Base-by-base conservation (phyloP, 768 basidiomycete species). In the Nevesoporus exiguus region DNA sequence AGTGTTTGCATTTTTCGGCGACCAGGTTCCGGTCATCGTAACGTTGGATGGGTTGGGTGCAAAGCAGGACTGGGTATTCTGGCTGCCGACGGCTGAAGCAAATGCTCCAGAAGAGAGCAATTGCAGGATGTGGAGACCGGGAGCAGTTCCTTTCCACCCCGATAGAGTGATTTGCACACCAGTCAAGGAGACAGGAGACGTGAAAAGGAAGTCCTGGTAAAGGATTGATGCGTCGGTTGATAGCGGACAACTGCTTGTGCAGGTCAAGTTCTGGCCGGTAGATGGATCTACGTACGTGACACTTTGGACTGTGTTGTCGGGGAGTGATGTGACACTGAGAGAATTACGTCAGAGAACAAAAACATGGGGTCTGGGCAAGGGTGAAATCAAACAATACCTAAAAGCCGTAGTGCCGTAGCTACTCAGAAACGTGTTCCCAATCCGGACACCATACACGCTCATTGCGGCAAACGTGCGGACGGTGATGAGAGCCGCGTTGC, bases 141-240 rank as follows among this genome's bases (percentile, higher is more conserved):
- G 81, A 8, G 84, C 81, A 9, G 76, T 71, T 34, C 94, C 96
- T 42, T 74, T 79, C 80, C 88, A 96, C 44, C 77, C 73, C 8
- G 86, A 83, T 19, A 98, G 76, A 51, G 84, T 87, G 63, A 99
- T 76, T 70, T 95, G 87, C 57, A 97, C 83, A 47, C 97, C 97
- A 7, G 94, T 97, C 61, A 98, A 81, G n/a, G 77, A 73, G 31
- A 81, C 66, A 7, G 80, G 70, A 8, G 69, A 67, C 47, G 77
- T 71, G 68, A 98, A 98, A 39, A 97, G 73, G 74, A 97, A 99
- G 70, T 99, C 97, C 70, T 98, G 94, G 67, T 93, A 98, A 1
- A 82, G 79, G 52, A 98, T 72, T 11, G 83, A 78, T 3, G 88
- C 68, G 67, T 97, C 83, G 42, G 84, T 84, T 5, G 83, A 83